Evolutionary conservation across 768 basidiomycete genomes (phyloP).

Genomic region (Leccinum disarticulatum): DNA sequence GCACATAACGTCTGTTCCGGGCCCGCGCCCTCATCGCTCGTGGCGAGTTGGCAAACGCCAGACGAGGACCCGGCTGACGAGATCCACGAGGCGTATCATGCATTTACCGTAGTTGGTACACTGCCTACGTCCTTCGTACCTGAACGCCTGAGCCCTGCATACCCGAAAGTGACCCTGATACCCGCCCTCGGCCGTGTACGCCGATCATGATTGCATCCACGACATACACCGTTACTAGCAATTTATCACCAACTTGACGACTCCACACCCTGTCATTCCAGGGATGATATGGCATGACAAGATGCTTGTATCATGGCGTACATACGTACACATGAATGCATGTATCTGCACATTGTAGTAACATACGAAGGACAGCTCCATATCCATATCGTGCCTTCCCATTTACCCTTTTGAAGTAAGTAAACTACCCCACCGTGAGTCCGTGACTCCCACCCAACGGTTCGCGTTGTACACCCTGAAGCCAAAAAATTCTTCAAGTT

Average conservation of each 20-base stretch:
- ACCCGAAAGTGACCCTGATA: not conserved
- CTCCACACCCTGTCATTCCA: not conserved
- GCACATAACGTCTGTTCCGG: too few relatives aligned
- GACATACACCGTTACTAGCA: too few relatives aligned
- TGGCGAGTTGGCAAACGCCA: not conserved
- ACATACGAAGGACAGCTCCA: not conserved
- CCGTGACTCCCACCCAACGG: not conserved
- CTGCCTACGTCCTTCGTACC: too few relatives aligned
- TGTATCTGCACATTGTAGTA: too few relatives aligned
- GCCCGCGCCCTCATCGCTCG: too few relatives aligned
- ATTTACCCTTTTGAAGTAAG: not conserved
- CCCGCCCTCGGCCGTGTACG: not conserved
- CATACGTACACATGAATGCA: too few relatives aligned
- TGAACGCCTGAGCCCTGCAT: not conserved
- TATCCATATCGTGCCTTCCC: not conserved
- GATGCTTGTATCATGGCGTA: too few relatives aligned
- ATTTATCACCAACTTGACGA: not conserved
- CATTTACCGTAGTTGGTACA: not conserved
- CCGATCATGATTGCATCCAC: not conserved
- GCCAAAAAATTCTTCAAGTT: not conserved
- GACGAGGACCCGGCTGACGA: not conserved
- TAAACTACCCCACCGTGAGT: not conserved
- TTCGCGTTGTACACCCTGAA: not conserved
- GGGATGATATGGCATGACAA: not conserved
- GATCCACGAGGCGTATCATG: not conserved